Conservation (phyloP, 2,329 filamentous ascomycete species). For the Chrysosphaeria jannelii region DNA sequence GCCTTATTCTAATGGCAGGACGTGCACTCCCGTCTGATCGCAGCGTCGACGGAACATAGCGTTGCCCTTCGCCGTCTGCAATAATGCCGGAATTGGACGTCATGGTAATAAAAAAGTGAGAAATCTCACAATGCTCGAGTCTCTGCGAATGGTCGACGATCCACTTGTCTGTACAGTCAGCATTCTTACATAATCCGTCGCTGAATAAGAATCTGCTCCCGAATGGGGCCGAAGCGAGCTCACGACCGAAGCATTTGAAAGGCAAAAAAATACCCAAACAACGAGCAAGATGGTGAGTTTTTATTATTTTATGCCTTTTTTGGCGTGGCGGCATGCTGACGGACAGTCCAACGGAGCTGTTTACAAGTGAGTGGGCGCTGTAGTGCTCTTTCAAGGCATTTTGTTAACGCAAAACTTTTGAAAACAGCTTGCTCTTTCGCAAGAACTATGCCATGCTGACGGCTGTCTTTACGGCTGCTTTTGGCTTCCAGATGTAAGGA, state of each 20-base stretch:
- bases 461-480: conserved; percentile 61
- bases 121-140: conserved; percentile 5
- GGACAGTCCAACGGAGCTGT: no score
- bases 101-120: conserved; percentile 18
- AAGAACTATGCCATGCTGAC: conserved; percentile 71
- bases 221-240: no score
- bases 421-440: conserved; percentile 56
- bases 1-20: conserved; percentile 77
- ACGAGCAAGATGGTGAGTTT: background rate
- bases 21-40: conserved; percentile 75
- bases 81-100: conserved; percentile 39
- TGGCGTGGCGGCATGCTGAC: no score
- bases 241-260: no score
- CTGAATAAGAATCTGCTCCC: no score
- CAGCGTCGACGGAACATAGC: conserved; percentile 65
- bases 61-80: conserved; percentile 50
- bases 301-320: no score
- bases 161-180: no score
- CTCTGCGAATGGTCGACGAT: no score
- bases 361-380: no score
- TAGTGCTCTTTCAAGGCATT: no score
- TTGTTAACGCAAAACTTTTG: conserved; percentile 2
- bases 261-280: background rate
- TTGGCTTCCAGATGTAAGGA: conserved; percentile 75
- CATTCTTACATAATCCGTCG: no score